Evolutionary conservation across 75 land plant genomes (phyloP).

Genomic region (Larix kaempferi): DNA sequence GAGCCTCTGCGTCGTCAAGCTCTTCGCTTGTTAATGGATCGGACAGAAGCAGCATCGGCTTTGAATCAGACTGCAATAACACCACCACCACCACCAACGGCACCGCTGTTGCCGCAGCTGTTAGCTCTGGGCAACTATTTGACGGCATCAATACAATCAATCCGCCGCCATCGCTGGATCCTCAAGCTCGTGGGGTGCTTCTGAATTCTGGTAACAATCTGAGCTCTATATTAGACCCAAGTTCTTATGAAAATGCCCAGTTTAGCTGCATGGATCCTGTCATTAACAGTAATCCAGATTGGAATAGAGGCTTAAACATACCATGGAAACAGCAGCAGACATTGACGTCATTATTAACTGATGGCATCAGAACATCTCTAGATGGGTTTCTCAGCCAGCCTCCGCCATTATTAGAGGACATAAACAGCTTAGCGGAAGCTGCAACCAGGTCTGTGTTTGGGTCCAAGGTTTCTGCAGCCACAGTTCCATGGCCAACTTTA

Average conservation of each 20-base stretch:
- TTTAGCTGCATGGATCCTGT: background rate
- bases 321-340: constrained; percentile 11
- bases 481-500: background rate
- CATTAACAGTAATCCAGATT: background rate
- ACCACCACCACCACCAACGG: background rate
- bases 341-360: constrained; percentile 4
- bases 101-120: background rate
- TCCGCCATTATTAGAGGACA: constrained; percentile 6
- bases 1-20: background rate
- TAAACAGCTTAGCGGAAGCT: constrained; percentile 5
- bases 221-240: background rate
- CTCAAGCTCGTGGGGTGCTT: background rate
- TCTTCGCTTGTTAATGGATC: constrained; percentile 3
- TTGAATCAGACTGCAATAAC: background rate
- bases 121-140: background rate
- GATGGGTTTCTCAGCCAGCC: background rate
- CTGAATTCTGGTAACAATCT: constrained; percentile 6
- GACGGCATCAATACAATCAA: background rate
- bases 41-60: background rate
- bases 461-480: background rate
- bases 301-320: background rate
- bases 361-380: background rate
- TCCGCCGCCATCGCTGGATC: background rate
- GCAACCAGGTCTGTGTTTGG: background rate
- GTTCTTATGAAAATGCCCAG: constrained; percentile 3